These are phyloP conservation scores for Atkinsonella hypoxylon DNA, from an alignment of 2,329 filamentous ascomycete species.

Conservation along the genomic window DNA sequence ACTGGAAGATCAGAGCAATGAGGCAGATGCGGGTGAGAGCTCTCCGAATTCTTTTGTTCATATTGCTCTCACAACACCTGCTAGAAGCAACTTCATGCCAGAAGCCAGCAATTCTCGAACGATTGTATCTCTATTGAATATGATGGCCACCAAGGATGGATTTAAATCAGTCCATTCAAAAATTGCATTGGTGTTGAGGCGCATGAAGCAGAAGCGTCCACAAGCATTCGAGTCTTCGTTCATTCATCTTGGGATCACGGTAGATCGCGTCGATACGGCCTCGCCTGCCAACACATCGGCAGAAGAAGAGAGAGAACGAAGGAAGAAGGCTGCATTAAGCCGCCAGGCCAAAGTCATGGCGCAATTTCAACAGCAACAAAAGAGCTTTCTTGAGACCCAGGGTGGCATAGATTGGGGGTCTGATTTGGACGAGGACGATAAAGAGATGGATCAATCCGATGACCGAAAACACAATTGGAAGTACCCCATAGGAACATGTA, in stretches of 20 bases:
- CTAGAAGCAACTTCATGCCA: constrained; percentile 48
- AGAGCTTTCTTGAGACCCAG: constrained; percentile 84
- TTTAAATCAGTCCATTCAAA: constrained; percentile 78
- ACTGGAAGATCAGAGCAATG: constrained; percentile 60
- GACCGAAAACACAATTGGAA: constrained; percentile 61
- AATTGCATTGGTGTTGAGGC: constrained; percentile 69
- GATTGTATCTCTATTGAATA: constrained; percentile 50
- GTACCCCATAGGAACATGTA: constrained; percentile 87
- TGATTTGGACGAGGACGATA: constrained; percentile 65
- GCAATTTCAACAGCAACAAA: constrained; percentile 94
- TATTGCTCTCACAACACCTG: constrained; percentile 53
- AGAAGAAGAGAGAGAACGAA: constrained; percentile 65
- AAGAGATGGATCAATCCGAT: constrained; percentile 43
- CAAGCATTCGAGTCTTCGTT: constrained; percentile 59
- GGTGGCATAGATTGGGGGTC: constrained; percentile 75
- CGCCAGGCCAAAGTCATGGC: constrained; percentile 93
- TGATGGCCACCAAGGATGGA: constrained; percentile 54
- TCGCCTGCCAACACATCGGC: constrained; percentile 61
- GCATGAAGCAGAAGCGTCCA: constrained; percentile 75
- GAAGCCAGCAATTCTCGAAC: constrained; percentile 46
- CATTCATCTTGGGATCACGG: constrained; percentile 48
- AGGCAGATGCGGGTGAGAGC: constrained; percentile 36
- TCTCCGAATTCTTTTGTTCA: constrained; percentile 56
- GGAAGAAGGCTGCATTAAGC: constrained; percentile 82
- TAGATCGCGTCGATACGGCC: constrained; percentile 69